Evolutionary conservation across 495 filamentous ascomycete species (phyloP), one percentile per base, ranked within the genome.

Genomic region (Neurospora sp.): DNA sequence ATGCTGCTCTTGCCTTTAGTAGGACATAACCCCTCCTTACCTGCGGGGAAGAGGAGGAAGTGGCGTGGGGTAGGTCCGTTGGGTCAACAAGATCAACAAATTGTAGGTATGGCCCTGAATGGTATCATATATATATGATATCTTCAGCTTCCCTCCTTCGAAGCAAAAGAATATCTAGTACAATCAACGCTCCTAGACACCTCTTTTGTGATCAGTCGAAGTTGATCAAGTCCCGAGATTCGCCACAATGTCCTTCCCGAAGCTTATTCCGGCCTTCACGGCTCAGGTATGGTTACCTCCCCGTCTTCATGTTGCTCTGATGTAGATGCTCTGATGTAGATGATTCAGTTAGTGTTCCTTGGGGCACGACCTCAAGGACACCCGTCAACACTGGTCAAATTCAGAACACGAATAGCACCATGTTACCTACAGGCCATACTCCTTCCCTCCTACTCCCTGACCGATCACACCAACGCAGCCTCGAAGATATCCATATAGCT

Each of bases 241-340:
- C 53, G 53, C 18, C 53, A 65, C 2, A 4, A 65, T 65, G 53
- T 16, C 53, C 69, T 84, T 84, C 70, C 78, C 83, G 71, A 84
- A 81, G 71, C 81, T 85, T 73, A 81, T 84, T 72, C 83, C 83
- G 0, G 83, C 83, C 75, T 85, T 85, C 74, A 81, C 79, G 68
- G 75, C 80, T 42, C 74, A 77, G 31, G 83, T 82, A 79, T 65
- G 79, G 73, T 39, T 39, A 44, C 53, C 4, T 16, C 14, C 72
- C 9, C 47, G 18, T 22, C 20, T 35, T 71, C 45, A 35, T 20
- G 20, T 53, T 42, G 70, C 39, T 22, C 35, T 70, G 31, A 5
- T 47, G 27, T 37, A 18, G 41, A 42, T 18, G 3, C 39, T 22
- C 35, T 70, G 31, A 5, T 47, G 27, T 37, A 18, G 41, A 42